Evolutionary conservation across 768 basidiomycete genomes (phyloP).

Genomic region (Lentinula guzmanii): DNA sequence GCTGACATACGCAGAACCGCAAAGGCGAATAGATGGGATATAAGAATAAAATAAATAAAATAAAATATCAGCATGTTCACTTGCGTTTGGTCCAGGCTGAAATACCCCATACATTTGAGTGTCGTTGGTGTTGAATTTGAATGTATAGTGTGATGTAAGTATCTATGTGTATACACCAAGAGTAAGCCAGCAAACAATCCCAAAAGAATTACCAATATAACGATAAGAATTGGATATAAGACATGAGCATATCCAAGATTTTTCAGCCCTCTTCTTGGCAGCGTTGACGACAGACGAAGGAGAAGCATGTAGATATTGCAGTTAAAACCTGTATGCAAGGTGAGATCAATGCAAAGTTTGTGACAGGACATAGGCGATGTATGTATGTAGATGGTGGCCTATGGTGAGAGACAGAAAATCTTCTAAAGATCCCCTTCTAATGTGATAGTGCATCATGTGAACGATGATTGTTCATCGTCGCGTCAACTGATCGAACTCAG

Average conservation of each 20-base stretch:
- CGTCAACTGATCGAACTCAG: too few species aligned
- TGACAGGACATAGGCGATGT: neutral
- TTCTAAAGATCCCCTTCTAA: too few species aligned
- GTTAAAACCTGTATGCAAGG: neutral
- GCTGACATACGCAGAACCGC: too few species aligned
- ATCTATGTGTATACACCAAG: constrained; percentile 37
- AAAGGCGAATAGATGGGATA: too few species aligned
- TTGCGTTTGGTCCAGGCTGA: constrained; percentile 88
- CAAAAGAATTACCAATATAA: constrained; percentile 70
- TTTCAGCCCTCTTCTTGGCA: neutral
- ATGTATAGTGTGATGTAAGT: too few species aligned
- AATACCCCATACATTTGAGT: constrained; percentile 43
- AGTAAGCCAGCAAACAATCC: constrained; percentile 87
- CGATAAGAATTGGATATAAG: constrained; percentile 48
- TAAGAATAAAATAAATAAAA: too few species aligned
- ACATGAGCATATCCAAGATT: neutral
- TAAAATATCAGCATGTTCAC: constrained; percentile 54
- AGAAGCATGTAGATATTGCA: neutral
- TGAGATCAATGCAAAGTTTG: neutral
- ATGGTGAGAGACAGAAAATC: too few species aligned
- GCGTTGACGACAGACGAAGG: neutral
- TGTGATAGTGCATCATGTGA: too few species aligned
- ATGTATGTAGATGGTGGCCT: neutral
- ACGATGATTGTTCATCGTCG: too few species aligned
- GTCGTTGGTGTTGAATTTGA: too few species aligned